Percentiles rank a stretch among this genome's conserved stretches.
These are phyloP conservation scores for Arachnomyces sp. DNA, from an alignment of 2,329 filamentous ascomycete species.

Conservation along the genomic window DNA sequence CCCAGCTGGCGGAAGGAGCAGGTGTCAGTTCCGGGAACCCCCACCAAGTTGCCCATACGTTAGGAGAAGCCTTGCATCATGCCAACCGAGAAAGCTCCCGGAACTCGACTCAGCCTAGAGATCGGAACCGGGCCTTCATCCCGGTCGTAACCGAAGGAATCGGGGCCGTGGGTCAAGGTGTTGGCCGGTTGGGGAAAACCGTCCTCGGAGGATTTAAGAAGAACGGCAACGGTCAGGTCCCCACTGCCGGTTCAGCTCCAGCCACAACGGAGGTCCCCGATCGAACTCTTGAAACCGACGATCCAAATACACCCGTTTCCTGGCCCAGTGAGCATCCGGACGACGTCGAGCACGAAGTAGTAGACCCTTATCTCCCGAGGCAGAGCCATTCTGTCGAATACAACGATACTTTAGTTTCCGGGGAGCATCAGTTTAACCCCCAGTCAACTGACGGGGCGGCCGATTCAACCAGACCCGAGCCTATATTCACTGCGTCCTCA, in stretches of 20 bases:
- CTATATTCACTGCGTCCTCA: not conserved
- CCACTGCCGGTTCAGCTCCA: too few relatives aligned
- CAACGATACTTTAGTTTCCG: not conserved
- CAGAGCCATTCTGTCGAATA: too few relatives aligned
- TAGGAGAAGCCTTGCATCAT: constrained; percentile 18
- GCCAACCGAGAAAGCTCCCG: constrained; percentile 13
- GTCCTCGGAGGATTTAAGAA: constrained; percentile 38
- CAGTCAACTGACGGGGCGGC: constrained; percentile 3
- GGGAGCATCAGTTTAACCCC: constrained; percentile 1
- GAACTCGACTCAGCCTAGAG: too few relatives aligned
- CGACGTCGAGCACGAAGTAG: not conserved
- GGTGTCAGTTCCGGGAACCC: constrained; percentile 52
- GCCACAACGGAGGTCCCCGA: too few relatives aligned
- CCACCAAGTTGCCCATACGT: constrained; percentile 46
- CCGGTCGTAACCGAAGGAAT: constrained; percentile 45
- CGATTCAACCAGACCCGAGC: not conserved
- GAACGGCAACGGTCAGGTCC: constrained; percentile 23
- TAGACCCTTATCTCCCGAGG: too few relatives aligned
- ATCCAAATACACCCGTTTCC: constrained; percentile 18
- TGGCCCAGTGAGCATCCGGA: not conserved
- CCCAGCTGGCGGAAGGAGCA: constrained; percentile 38
- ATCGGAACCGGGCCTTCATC: constrained; percentile 27
- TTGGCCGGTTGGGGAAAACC: constrained; percentile 38
- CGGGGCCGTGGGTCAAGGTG: constrained; percentile 44
- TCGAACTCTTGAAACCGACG: too few relatives aligned